phyloP scores from a whole-genome alignment of 192 early-diverging fungal species.

The Backusella macrospora region DNA sequence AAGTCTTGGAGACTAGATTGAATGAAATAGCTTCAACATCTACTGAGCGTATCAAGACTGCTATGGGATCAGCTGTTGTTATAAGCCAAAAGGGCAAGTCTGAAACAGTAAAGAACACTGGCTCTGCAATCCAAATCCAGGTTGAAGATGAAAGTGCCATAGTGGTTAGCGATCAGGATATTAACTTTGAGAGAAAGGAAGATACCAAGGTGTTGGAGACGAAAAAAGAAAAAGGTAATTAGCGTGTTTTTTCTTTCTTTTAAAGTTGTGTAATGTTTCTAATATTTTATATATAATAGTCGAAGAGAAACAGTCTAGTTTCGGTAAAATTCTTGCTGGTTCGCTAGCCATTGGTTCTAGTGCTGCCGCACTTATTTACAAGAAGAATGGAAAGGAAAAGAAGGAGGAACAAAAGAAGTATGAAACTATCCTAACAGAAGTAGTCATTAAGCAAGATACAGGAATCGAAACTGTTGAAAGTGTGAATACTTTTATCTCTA shows the following conservation, averaged over 20 bases:
- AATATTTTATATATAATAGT: not conserved
- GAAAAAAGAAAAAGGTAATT: conserved; percentile 17
- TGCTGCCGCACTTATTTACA: conserved; percentile 1
- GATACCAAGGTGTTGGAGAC: not conserved
- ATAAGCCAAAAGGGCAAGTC: not conserved
- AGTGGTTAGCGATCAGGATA: conserved; percentile 12
- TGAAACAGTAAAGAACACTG: not conserved
- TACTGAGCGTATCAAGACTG: conserved; percentile 12
- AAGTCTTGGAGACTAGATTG: not conserved
- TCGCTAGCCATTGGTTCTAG: conserved; percentile 10
- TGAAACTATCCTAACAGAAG: not conserved
- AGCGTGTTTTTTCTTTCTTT: not conserved
- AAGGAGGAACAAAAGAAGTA: not conserved
- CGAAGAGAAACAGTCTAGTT: conserved; percentile 2
- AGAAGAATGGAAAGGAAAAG: not conserved
- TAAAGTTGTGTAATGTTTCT: not conserved
- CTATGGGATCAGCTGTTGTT: conserved; percentile 14
- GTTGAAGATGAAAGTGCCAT: conserved; percentile 6
- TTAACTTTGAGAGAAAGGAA: conserved; percentile 5
- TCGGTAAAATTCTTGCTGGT: conserved; percentile 2
- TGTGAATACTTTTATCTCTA: conserved; percentile 18
- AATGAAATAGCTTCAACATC: not conserved
- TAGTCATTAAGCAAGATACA: not conserved
- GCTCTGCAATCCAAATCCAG: not conserved
- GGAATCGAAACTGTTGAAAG: not conserved